A percentile compares a stretch with the other conserved stretches of the same genome.
Conservation (phyloP, 2,329 filamentous ascomycete genomes). For the Chaetomium olivaceum region DNA sequence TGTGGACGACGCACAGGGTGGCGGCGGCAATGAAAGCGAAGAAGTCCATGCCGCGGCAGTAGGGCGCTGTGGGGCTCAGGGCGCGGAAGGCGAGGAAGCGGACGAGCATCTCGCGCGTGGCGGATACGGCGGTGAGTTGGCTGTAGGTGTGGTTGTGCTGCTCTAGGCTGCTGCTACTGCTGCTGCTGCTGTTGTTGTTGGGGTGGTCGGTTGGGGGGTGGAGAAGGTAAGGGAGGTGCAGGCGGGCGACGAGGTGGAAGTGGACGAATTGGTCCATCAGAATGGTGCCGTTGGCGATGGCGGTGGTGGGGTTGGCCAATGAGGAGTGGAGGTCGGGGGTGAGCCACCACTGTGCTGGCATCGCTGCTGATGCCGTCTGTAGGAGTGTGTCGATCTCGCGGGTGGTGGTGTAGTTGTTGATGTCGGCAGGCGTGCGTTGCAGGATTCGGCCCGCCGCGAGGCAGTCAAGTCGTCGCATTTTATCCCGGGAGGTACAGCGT, state of each 20-base stretch:
- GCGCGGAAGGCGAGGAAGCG: conserved; percentile 43
- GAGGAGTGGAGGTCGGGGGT: conserved; percentile 30
- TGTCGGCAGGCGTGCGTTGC: conserved; percentile 38
- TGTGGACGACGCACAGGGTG: conserved; percentile 45
- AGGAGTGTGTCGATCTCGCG: conserved; percentile 43
- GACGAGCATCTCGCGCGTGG: conserved; percentile 46
- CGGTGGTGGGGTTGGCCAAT: neutral
- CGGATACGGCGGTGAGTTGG: conserved; percentile 43
- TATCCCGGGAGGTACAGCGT: conserved; percentile 35
- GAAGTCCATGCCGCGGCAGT: conserved; percentile 47
- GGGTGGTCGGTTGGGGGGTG: conserved; percentile 23
- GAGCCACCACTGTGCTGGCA: conserved; percentile 49
- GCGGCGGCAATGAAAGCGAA: conserved; percentile 44
- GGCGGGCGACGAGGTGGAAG: conserved; percentile 45
- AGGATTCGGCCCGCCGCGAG: conserved; percentile 42
- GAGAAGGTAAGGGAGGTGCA: conserved; percentile 50
- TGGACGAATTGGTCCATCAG: conserved; percentile 46
- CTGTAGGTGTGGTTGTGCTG: conserved; percentile 39
- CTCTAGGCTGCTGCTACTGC: conserved; percentile 27
- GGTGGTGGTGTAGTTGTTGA: conserved; percentile 36
- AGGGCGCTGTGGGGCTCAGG: conserved; percentile 35
- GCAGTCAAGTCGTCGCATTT: conserved; percentile 40
- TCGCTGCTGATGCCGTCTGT: conserved; percentile 38
- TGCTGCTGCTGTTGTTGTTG: neutral
- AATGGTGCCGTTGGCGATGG: conserved; percentile 36